phyloP scores from a whole-genome alignment of 768 basidiomycete genomes.

The Psilocybe azurescens region DNA sequence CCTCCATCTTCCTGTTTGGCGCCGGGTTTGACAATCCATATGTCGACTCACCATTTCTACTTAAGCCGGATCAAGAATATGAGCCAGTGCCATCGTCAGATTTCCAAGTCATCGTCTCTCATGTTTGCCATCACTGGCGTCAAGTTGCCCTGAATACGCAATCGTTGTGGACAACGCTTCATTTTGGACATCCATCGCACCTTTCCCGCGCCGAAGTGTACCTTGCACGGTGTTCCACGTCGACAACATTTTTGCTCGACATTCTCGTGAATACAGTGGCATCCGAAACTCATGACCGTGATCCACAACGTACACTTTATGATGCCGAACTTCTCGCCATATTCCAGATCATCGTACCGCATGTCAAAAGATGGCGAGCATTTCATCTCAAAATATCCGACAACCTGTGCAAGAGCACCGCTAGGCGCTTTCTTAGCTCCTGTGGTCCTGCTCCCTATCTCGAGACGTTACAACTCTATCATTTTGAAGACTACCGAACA shows the following conservation, averaged over 20 bases:
- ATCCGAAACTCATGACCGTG: constrained; percentile 49
- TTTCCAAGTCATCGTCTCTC: constrained; percentile 62
- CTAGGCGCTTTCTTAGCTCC: constrained; percentile 52
- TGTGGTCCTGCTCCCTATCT: constrained; percentile 61
- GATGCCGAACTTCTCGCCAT: constrained; percentile 51
- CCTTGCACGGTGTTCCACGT: constrained; percentile 40
- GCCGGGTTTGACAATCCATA: constrained; percentile 49
- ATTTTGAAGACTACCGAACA: constrained; percentile 62
- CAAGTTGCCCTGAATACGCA: constrained; percentile 55
- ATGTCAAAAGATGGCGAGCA: constrained; percentile 60
- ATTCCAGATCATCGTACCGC: constrained; percentile 48
- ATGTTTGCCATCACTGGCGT: constrained; percentile 64
- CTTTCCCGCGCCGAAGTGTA: constrained; percentile 52
- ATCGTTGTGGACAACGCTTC: constrained; percentile 59
- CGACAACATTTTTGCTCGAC: constrained; percentile 43
- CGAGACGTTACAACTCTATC: constrained; percentile 66
- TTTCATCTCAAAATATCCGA: constrained; percentile 65
- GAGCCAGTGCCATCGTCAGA: constrained; percentile 45
- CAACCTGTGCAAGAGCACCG: constrained; percentile 59
- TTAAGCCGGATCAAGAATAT: constrained; percentile 51
- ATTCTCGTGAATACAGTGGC: constrained; percentile 65
- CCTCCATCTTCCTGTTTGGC: constrained; percentile 62
- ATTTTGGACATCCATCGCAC: constrained; percentile 56
- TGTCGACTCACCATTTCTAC: constrained; percentile 50
- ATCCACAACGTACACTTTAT: constrained; percentile 50